Conservation (phyloP, 1,139 yeast genomes). For the Geotrichum candidum region DNA sequence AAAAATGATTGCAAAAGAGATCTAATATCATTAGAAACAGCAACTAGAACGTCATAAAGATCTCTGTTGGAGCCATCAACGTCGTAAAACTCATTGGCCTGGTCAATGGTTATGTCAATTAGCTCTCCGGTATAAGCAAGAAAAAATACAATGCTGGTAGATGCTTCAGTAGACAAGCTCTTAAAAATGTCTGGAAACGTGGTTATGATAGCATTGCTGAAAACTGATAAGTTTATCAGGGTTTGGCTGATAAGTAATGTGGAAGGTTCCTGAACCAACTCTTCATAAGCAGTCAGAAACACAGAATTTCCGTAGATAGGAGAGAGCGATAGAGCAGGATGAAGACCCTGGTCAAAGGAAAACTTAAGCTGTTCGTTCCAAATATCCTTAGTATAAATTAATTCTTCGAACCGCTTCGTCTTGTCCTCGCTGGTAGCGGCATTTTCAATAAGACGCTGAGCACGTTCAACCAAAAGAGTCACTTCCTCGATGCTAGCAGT, state of each 20-base stretch:
- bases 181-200: constrained; percentile 6
- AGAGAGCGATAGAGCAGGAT: constrained; percentile 6
- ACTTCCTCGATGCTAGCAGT: constrained; percentile 12
- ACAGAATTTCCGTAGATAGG: constrained; percentile 13
- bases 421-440: constrained; percentile 4
- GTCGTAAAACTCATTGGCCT: constrained; percentile 2
- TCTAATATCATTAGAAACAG: constrained; percentile 8
- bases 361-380: constrained; percentile 8
- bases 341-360: constrained; percentile 11
- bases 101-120: constrained; percentile 6
- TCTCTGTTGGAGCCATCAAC: constrained; percentile 2
- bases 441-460: constrained; percentile 7
- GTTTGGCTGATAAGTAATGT: neutral
- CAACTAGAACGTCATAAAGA: constrained; percentile 9
- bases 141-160: neutral
- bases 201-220: constrained; percentile 9
- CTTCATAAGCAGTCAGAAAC: constrained; percentile 5
- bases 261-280: neutral
- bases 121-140: constrained; percentile 12
- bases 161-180: neutral
- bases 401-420: constrained; percentile 1
- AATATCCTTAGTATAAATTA: constrained; percentile 1
- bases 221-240: constrained; percentile 12
- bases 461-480: constrained; percentile 10
- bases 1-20: neutral